Evolutionary conservation across 106 monocot genomes (phyloP).

Genomic region (Phalaenopsis aphrodite): DNA sequence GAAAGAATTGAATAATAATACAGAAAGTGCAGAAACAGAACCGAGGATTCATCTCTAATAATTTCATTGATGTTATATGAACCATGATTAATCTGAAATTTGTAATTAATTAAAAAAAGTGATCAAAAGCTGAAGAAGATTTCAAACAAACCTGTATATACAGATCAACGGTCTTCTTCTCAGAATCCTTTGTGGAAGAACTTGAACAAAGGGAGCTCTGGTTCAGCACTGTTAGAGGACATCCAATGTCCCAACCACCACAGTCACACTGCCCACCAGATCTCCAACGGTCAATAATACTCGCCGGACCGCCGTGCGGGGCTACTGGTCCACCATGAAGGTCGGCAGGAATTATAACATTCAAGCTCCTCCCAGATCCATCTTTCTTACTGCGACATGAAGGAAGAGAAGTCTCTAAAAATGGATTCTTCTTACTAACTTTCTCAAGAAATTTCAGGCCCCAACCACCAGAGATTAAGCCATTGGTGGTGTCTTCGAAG

Average conservation of each 20-base stretch:
- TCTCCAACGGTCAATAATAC: conserved; percentile 73
- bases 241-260: conserved; percentile 91
- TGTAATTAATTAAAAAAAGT: not conserved
- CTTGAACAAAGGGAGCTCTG: conserved; percentile 1
- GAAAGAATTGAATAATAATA: too few species aligned
- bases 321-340: conserved; percentile 50
- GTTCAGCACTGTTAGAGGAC: conserved; percentile 59
- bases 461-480: conserved; percentile 57
- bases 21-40: too few species aligned
- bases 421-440: conserved; percentile 2
- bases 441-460: conserved; percentile 81
- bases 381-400: not conserved
- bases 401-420: not conserved
- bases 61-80: not conserved
- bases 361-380: conserved; percentile 14
- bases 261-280: conserved; percentile 76
- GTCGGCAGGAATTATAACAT: conserved; percentile 53
- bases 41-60: too few species aligned
- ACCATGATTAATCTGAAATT: not conserved
- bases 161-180: conserved; percentile 27
- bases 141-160: conserved; percentile 42
- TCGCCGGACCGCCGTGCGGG: conserved; percentile 34
- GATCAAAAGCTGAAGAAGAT: not conserved
- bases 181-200: conserved; percentile 1
- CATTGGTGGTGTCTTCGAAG: conserved; percentile 18